Conservation (phyloP, 208 protist genomes). For the Trichomonas vaginalis region DNA sequence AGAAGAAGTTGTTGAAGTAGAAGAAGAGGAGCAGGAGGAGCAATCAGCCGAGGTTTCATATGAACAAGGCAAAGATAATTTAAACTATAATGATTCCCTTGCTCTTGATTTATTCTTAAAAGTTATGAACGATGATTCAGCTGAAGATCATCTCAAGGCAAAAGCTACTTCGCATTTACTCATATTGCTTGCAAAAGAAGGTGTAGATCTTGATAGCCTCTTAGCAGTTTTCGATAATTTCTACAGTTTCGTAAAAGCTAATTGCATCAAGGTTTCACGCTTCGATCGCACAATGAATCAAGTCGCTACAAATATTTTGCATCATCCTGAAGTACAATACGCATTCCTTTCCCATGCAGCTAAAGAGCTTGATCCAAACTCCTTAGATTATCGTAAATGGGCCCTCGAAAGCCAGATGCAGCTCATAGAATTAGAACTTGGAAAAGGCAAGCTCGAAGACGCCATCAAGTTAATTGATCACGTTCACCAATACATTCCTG, state of each 20-base stretch:
- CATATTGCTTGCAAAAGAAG: neutral
- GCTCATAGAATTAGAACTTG: neutral
- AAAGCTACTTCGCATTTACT: neutral
- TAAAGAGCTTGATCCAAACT: neutral
- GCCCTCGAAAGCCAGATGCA: neutral
- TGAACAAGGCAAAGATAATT: neutral
- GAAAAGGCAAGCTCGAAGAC: neutral
- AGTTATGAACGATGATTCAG: neutral
- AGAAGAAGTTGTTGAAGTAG: neutral
- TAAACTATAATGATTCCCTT: neutral
- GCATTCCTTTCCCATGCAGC: neutral
- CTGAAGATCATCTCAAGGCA: neutral
- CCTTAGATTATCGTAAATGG: neutral
- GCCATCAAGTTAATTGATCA: neutral
- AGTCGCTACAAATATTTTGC: neutral
- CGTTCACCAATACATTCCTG: neutral
- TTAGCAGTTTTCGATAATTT: neutral
- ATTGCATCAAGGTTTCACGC: neutral
- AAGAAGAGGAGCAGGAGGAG: neutral
- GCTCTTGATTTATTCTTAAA: neutral
- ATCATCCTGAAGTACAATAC: neutral
- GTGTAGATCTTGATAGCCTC: neutral
- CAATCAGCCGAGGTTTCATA: neutral
- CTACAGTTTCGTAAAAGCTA: neutral
- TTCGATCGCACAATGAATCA: neutral